Percentiles rank a stretch among this genome's conserved stretches.
These are phyloP conservation scores for Corrigiola litoralis DNA, from an alignment of 179 eudicot species.

Conservation along the genomic window DNA sequence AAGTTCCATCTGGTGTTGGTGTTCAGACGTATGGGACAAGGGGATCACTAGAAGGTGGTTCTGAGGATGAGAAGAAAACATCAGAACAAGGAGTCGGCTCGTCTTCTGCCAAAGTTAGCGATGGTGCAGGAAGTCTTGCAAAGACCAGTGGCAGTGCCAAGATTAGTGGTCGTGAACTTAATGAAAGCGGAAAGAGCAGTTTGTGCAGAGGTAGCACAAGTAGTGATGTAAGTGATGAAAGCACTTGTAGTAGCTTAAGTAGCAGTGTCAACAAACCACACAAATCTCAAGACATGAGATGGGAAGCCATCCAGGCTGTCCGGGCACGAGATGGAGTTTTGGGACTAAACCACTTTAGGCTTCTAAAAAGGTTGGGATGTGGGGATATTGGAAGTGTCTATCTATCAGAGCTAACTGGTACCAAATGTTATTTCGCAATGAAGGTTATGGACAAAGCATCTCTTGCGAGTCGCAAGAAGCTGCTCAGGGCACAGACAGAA, in stretches of 20 bases:
- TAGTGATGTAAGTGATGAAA: constrained; percentile 84
- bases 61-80: constrained; percentile 29
- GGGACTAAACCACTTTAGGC: constrained; percentile 77
- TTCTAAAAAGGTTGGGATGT: constrained; percentile 83
- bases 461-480: constrained; percentile 83
- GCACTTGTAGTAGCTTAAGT: constrained; percentile 81
- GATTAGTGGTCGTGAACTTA: constrained; percentile 53
- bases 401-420: constrained; percentile 76
- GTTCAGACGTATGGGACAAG: constrained; percentile 20
- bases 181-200: constrained; percentile 74
- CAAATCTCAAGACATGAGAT: constrained; percentile 71
- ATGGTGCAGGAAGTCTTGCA: constrained; percentile 46
- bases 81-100: constrained; percentile 23
- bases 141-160: constrained; percentile 68
- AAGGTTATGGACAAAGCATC: constrained; percentile 93
- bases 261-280: constrained; percentile 78
- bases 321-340: constrained; percentile 64
- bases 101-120: constrained; percentile 45
- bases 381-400: constrained; percentile 94
- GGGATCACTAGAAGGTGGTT: constrained; percentile 24
- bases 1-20: constrained; percentile 12
- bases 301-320: constrained; percentile 89
- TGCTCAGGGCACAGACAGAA: constrained; percentile 86
- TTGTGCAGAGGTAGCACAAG: constrained; percentile 73
- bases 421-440: constrained; percentile 85